A percentile compares a stretch with the other conserved stretches of the same genome.
Evolutionary conservation across 2,329 filamentous ascomycete species (phyloP).

Genomic region (Shiraia bambusicola): DNA sequence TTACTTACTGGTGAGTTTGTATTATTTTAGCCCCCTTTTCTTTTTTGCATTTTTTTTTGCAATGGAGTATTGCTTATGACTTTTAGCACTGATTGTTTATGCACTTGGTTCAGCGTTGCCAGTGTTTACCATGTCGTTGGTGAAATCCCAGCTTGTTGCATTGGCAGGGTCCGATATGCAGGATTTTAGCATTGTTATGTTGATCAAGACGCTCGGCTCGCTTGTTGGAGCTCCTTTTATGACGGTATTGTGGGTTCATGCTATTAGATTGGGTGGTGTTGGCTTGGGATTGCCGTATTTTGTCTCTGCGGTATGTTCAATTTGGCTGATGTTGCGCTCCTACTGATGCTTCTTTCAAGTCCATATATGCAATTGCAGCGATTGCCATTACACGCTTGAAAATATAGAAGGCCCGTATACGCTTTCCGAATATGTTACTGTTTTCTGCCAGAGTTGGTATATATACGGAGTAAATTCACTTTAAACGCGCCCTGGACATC

Average conservation of each 20-base stretch:
- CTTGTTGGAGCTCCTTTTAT: slow-evolving; percentile 41
- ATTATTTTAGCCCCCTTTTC: too few species aligned
- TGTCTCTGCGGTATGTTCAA: slow-evolving; percentile 34
- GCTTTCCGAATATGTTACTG: too few species aligned
- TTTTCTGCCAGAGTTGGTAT: slow-evolving; percentile 4
- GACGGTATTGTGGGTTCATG: slow-evolving; percentile 40
- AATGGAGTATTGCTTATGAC: slow-evolving; percentile 3
- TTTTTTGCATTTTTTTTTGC: too few species aligned
- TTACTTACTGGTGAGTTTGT: slow-evolving; percentile 28
- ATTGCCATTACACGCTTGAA: slow-evolving; percentile 1
- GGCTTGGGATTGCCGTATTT: slow-evolving; percentile 41
- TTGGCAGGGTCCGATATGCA: slow-evolving; percentile 28
- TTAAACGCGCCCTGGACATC: slow-evolving; percentile 31
- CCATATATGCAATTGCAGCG: slow-evolving; percentile 12
- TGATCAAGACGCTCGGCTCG: slow-evolving; percentile 40
- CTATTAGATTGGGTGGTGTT: slow-evolving; percentile 36
- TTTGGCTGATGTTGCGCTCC: neutral
- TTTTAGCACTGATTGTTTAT: slow-evolving; percentile 38
- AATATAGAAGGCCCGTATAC: neutral
- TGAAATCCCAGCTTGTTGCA: slow-evolving; percentile 38
- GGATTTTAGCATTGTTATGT: slow-evolving; percentile 43
- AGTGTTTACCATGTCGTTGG: slow-evolving; percentile 43
- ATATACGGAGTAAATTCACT: slow-evolving; percentile 16
- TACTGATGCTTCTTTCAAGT: slow-evolving; percentile 5
- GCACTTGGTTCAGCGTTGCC: slow-evolving; percentile 43